Percentiles rank a stretch among this genome's conserved stretches.
phyloP scores from a whole-genome alignment of 768 basidiomycete species.

The Cantharellus cinnabarinus region DNA sequence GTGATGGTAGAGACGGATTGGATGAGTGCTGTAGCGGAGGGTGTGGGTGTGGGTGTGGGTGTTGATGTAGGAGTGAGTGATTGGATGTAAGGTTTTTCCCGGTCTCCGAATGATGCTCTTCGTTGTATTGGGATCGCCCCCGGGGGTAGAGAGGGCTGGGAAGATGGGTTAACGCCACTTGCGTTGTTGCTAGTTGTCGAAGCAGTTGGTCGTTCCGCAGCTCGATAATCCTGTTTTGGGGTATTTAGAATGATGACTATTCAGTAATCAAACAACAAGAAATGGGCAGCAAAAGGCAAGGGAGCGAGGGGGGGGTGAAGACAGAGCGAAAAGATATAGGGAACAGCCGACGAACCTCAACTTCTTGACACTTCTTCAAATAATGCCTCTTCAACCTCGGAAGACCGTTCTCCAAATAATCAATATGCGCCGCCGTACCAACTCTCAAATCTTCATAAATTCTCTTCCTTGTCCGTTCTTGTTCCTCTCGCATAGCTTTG shows the following conservation, averaged over 20 bases:
- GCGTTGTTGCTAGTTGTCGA: conserved; percentile 8
- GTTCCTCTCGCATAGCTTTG: conserved; percentile 55
- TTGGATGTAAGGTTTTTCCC: not conserved
- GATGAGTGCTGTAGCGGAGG: too few species aligned
- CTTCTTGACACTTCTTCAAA: conserved; percentile 66
- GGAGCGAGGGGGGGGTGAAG: not conserved
- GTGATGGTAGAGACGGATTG: too few species aligned
- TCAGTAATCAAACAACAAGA: not conserved
- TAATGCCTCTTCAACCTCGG: conserved; percentile 68
- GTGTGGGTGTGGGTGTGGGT: too few species aligned
- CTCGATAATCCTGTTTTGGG: conserved; percentile 40
- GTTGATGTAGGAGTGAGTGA: too few species aligned
- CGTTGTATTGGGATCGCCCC: not conserved
- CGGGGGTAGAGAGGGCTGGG: not conserved
- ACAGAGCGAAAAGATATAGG: not conserved
- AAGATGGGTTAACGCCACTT: not conserved
- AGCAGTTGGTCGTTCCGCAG: conserved; percentile 18
- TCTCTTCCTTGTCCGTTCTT: conserved; percentile 77
- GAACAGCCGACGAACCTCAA: conserved; percentile 36
- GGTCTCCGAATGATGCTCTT: not conserved
- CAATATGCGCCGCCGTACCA: conserved; percentile 52
- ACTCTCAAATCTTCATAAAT: conserved; percentile 82
- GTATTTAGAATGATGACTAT: not conserved
- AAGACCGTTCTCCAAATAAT: conserved; percentile 59
- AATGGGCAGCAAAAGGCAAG: too few species aligned